Evolutionary conservation across 148 eudicot species (phyloP).

Genomic region (Vaccinium myrtillus): DNA sequence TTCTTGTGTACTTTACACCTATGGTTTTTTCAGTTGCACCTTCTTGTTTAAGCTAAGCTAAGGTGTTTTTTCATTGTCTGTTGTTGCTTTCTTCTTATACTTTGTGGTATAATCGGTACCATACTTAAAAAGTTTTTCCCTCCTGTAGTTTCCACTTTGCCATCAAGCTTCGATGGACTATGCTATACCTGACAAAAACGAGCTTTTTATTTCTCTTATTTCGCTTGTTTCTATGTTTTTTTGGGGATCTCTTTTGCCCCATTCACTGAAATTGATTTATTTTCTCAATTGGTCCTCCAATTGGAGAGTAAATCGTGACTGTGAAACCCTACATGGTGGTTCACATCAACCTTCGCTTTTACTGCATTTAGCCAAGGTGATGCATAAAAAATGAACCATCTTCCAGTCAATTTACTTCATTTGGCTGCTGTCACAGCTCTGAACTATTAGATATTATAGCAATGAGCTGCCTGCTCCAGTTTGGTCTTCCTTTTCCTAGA

Average conservation of each 20-base stretch:
- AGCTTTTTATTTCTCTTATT: background rate
- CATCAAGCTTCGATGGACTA: background rate
- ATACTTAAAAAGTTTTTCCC: background rate
- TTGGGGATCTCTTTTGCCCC: background rate
- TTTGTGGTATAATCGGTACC: background rate
- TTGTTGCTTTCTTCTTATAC: background rate
- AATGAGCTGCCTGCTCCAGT: slow-evolving; percentile 8
- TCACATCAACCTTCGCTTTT: slow-evolving; percentile 1
- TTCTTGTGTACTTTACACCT: background rate
- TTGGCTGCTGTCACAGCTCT: no score
- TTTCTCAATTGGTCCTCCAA: background rate
- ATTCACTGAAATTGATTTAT: background rate
- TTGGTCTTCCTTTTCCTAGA: background rate
- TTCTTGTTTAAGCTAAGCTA: background rate
- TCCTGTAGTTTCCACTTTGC: background rate
- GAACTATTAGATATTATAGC: background rate
- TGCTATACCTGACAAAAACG: background rate
- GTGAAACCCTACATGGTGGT: background rate
- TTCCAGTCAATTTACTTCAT: background rate
- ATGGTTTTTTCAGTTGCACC: background rate
- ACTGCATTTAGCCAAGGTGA: background rate
- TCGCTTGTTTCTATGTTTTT: background rate
- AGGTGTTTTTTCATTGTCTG: background rate
- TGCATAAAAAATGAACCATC: background rate
- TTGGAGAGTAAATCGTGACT: background rate